Evolutionary conservation across 257 asterid genomes (phyloP).

Genomic region (Primulina tabacum): DNA sequence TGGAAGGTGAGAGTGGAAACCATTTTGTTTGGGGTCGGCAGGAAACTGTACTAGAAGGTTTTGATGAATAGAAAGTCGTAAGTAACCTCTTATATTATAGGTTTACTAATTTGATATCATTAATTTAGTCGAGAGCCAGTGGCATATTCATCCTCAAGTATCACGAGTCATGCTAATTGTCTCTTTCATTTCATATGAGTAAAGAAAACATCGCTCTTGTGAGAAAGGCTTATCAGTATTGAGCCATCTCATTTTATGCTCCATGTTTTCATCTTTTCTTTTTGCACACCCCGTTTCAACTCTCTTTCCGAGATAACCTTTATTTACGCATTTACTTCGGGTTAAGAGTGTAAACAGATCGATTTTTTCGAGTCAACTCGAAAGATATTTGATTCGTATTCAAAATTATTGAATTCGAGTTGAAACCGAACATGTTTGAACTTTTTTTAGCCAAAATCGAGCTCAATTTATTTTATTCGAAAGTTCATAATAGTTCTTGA

Average conservation of each 20-base stretch:
- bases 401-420: too few species aligned
- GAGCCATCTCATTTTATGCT: background rate
- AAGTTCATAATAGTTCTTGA: constrained; percentile 40
- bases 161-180: background rate
- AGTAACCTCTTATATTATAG: background rate
- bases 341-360: constrained; percentile 55
- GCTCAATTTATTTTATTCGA: constrained; percentile 26
- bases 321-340: background rate
- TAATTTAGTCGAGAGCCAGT: background rate
- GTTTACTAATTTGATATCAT: background rate
- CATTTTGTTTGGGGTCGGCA: too few species aligned
- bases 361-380: too few species aligned
- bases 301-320: background rate
- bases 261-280: background rate
- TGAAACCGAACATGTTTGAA: too few species aligned
- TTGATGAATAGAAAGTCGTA: background rate
- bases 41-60: background rate
- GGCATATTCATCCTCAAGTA: background rate
- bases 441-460: too few species aligned
- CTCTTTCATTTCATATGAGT: background rate
- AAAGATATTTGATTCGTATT: too few species aligned
- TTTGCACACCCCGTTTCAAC: background rate
- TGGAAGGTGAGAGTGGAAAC: too few species aligned
- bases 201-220: too few species aligned
- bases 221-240: too few species aligned